These are phyloP conservation scores for Corynespora cassiicola DNA, from an alignment of 2,329 filamentous ascomycete species.

Conservation along the genomic window DNA sequence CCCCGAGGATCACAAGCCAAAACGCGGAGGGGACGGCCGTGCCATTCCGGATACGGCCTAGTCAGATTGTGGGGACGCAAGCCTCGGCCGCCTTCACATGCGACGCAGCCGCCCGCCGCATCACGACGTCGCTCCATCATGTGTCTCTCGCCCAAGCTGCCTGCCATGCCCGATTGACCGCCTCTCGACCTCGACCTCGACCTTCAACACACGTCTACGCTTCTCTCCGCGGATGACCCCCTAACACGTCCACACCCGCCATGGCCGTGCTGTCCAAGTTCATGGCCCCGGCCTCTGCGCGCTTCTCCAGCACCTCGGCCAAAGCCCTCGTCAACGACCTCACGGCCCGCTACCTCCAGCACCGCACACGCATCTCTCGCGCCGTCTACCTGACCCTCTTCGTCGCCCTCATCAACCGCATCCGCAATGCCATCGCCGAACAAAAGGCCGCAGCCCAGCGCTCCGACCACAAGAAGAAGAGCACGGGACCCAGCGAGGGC, in stretches of 20 bases:
- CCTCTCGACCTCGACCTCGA: background rate
- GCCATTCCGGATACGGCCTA: constrained; percentile 2
- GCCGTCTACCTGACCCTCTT: constrained; percentile 51
- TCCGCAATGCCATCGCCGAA: constrained; percentile 89
- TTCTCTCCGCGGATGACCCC: constrained; percentile 15
- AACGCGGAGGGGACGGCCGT: background rate
- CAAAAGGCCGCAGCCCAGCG: constrained; percentile 84
- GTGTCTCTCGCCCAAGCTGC: constrained; percentile 4
- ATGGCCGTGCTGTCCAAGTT: constrained; percentile 52
- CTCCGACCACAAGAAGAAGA: constrained; percentile 64
- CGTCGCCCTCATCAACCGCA: constrained; percentile 67
- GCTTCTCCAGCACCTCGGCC: constrained; percentile 38
- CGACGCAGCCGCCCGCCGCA: constrained; percentile 1
- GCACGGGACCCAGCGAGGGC: constrained; percentile 37
- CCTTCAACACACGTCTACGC: too few relatives aligned
- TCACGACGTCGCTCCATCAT: constrained; percentile 1
- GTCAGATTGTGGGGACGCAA: constrained; percentile 3
- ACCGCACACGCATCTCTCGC: constrained; percentile 50
- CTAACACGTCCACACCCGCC: constrained; percentile 13
- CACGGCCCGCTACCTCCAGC: constrained; percentile 44
- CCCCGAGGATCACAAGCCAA: constrained; percentile 2
- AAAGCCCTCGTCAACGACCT: constrained; percentile 46
- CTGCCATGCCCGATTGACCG: constrained; percentile 11
- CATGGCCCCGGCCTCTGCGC: constrained; percentile 30
- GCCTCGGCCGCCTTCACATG: constrained; percentile 10